These are phyloP conservation scores for Fusarium longipes DNA, from an alignment of 2,329 filamentous ascomycete species.

Conservation along the genomic window DNA sequence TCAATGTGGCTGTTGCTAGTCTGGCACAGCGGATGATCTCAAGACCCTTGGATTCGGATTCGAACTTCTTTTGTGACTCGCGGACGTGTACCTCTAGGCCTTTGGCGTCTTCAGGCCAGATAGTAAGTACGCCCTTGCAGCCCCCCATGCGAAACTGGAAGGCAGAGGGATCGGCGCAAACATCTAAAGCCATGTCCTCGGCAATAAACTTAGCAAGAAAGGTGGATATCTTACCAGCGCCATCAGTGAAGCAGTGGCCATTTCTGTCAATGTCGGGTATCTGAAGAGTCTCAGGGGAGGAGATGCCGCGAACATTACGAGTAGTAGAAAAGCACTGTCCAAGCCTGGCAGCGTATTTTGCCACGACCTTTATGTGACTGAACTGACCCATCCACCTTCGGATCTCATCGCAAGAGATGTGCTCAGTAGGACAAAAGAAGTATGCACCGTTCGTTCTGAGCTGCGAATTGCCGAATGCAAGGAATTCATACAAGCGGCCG, in stretches of 20 bases:
- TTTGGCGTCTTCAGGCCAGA: constrained; percentile 76
- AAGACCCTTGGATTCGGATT: constrained; percentile 73
- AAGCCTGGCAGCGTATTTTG: constrained; percentile 88
- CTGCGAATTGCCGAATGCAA: constrained; percentile 96
- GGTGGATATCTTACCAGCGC: constrained; percentile 89
- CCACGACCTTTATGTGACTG: constrained; percentile 81
- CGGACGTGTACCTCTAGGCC: constrained; percentile 80
- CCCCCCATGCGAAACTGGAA: constrained; percentile 94
- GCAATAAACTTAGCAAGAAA: constrained; percentile 80
- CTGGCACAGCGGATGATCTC: constrained; percentile 88
- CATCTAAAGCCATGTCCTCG: constrained; percentile 72
- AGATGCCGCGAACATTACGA: constrained; percentile 73
- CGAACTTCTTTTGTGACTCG: constrained; percentile 89
- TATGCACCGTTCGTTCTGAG: constrained; percentile 92
- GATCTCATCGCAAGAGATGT: constrained; percentile 78
- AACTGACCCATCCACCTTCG: constrained; percentile 90
- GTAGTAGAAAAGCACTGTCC: constrained; percentile 98
- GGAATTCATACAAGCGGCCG: constrained; percentile 84
- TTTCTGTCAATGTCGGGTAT: constrained; percentile 79
- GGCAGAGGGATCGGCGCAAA: constrained; percentile 75
- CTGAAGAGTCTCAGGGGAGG: constrained; percentile 66
- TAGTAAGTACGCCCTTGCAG: constrained; percentile 86
- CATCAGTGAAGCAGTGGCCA: constrained; percentile 84
- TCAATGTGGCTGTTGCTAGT: constrained; percentile 82
- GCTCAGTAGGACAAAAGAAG: constrained; percentile 82